These are phyloP conservation scores for Yamadazyma sp. DNA, from an alignment of 1,139 yeast species.

Conservation along the genomic window DNA sequence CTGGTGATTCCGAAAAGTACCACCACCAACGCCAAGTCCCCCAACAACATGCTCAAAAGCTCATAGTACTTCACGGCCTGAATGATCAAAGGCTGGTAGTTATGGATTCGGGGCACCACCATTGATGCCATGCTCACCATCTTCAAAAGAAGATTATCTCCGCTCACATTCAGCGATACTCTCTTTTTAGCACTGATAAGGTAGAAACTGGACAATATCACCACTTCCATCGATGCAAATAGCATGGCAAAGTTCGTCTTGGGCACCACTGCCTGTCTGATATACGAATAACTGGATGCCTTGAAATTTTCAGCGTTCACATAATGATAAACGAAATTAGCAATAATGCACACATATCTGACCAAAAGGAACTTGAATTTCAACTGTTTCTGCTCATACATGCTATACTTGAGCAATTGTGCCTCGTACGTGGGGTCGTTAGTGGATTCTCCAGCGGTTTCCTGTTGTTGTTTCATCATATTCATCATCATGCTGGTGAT, in stretches of 20 bases:
- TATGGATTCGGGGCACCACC: conserved; percentile 36
- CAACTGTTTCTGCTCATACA: conserved; percentile 35
- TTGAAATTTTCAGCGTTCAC: conserved; percentile 22
- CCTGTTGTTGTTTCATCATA: conserved; percentile 18
- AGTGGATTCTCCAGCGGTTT: conserved; percentile 7
- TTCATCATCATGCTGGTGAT: conserved; percentile 35
- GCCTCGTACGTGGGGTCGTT: conserved; percentile 29
- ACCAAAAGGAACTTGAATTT: conserved; percentile 32
- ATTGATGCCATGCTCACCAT: conserved; percentile 32
- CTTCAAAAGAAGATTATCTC: conserved; percentile 31
- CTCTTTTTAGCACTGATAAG: conserved; percentile 27
- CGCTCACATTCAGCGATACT: conserved; percentile 23
- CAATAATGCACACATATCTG: conserved; percentile 26
- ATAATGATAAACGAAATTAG: conserved; percentile 40
- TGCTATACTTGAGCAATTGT: conserved; percentile 30
- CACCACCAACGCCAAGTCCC: conserved; percentile 39
- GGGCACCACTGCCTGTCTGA: conserved; percentile 15
- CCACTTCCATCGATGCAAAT: conserved; percentile 36
- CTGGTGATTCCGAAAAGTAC: conserved; percentile 43
- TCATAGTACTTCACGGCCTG: conserved; percentile 39
- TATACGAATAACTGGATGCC: conserved; percentile 31
- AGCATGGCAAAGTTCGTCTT: conserved; percentile 25
- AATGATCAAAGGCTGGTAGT: conserved; percentile 29
- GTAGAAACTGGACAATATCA: conserved; percentile 35
- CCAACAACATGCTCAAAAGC: conserved; percentile 35